Evolutionary conservation across 2,329 filamentous ascomycete species (phyloP).

Genomic region (Colletotrichum neosansevieriae): DNA sequence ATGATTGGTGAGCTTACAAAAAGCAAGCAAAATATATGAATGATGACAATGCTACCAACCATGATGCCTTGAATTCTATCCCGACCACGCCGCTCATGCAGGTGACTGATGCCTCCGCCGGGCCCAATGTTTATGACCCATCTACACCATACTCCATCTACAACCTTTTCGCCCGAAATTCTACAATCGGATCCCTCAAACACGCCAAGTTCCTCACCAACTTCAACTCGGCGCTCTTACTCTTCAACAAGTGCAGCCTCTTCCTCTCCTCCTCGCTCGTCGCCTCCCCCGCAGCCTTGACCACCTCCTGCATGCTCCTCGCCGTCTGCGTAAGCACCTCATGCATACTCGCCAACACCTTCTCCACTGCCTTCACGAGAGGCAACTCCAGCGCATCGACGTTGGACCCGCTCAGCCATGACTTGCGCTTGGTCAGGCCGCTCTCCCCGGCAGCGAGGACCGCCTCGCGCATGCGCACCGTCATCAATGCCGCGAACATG

Average conservation of each 20-base stretch:
- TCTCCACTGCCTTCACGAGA: slow-evolving; percentile 84
- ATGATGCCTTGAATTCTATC: slow-evolving; percentile 29
- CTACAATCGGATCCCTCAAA: slow-evolving; percentile 73
- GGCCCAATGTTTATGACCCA: background rate
- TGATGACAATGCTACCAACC: slow-evolving; percentile 34
- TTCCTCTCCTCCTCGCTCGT: slow-evolving; percentile 63
- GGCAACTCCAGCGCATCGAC: slow-evolving; percentile 79
- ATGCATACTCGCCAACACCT: slow-evolving; percentile 94
- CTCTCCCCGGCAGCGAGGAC: slow-evolving; percentile 57
- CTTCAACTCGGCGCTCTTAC: slow-evolving; percentile 89
- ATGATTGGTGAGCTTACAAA: background rate
- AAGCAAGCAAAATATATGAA: slow-evolving; percentile 27
- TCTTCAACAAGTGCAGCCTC: slow-evolving; percentile 75
- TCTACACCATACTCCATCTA: slow-evolving; percentile 43
- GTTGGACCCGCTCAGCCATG: slow-evolving; percentile 83
- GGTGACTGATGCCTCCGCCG: background rate
- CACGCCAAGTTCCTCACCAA: slow-evolving; percentile 81
- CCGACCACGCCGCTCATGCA: slow-evolving; percentile 28
- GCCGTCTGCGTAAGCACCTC: slow-evolving; percentile 79
- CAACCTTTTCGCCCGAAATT: slow-evolving; percentile 70
- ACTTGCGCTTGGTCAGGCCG: slow-evolving; percentile 63
- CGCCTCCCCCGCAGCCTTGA: slow-evolving; percentile 58
- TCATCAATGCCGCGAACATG: slow-evolving; percentile 95
- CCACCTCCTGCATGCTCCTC: slow-evolving; percentile 68
- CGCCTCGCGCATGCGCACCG: slow-evolving; percentile 88